Conservation (phyloP, 257 asterid genomes). For the Solanum ossicruentum region DNA sequence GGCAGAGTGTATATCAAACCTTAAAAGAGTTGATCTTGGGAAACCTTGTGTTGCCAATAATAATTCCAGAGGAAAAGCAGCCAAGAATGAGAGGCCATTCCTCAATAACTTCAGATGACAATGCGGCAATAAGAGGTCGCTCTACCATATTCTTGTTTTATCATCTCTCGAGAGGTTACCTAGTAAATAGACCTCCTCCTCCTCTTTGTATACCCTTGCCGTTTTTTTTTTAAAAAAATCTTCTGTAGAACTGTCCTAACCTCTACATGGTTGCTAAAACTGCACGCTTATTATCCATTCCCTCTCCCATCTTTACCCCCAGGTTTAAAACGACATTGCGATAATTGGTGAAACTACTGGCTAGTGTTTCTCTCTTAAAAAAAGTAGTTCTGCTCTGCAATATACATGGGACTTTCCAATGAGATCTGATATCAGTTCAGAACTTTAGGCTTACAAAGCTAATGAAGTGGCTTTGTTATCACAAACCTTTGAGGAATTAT, state of each 20-base stretch:
- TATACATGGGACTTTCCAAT: background rate
- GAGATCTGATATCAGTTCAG: background rate
- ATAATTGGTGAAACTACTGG: background rate
- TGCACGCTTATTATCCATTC: background rate
- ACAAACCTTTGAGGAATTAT: background rate
- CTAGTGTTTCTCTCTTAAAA: background rate
- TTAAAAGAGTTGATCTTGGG: background rate
- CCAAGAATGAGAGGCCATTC: background rate
- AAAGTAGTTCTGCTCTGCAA: background rate
- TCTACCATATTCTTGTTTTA: background rate
- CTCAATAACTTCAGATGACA: background rate
- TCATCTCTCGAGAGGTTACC: background rate
- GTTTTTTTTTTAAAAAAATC: background rate
- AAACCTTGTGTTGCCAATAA: background rate
- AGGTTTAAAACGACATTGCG: background rate
- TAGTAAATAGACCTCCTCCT: background rate
- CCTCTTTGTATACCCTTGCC: background rate
- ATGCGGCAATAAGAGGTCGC: background rate
- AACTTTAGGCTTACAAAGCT: background rate
- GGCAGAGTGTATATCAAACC: background rate
- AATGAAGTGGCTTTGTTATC: background rate
- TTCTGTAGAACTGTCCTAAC: background rate
- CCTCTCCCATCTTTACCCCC: background rate
- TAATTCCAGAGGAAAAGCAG: background rate
- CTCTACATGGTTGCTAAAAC: background rate